Evolutionary conservation across 257 asterid species (phyloP).

Genomic region (Petunia secreta): DNA sequence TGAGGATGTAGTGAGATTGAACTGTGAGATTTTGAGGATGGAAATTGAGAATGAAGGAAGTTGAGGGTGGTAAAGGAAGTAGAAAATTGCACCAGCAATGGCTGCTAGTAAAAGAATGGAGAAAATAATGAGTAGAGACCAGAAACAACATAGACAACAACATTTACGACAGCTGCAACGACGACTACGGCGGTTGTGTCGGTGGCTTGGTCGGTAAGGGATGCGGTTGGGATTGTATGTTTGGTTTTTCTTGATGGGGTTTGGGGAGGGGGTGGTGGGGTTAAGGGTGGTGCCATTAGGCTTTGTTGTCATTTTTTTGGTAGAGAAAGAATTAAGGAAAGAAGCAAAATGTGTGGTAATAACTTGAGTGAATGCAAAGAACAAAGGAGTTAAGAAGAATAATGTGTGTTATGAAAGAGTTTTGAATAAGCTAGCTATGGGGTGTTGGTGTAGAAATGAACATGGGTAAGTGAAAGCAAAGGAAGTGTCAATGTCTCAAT

Average conservation of each 20-base stretch:
- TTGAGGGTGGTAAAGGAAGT: constrained; percentile 79
- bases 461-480: not conserved
- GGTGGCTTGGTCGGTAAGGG: not conserved
- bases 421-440: not conserved
- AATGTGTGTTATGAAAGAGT: not conserved
- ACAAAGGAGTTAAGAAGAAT: not conserved
- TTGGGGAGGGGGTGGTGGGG: not conserved
- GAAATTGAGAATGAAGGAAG: constrained; percentile 66
- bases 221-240: not conserved
- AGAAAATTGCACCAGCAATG: constrained; percentile 67
- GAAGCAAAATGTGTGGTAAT: too few relatives aligned
- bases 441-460: constrained; percentile 8
- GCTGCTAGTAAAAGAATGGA: constrained; percentile 57
- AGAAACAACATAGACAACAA: constrained; percentile 1
- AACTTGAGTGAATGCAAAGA: not conserved
- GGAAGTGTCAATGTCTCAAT: constrained; percentile 9
- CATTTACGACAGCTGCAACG: constrained; percentile 11
- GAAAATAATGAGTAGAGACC: constrained; percentile 45
- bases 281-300: constrained; percentile 5
- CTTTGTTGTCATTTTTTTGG: constrained; percentile 11
- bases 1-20: constrained; percentile 73
- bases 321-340: too few relatives aligned
- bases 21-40: constrained; percentile 59
- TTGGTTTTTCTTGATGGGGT: not conserved
- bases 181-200: not conserved